Percentiles rank a stretch among this genome's conserved stretches.
Evolutionary conservation across 805 yeast genomes (phyloP).

Genomic region (Candida ulmi): DNA sequence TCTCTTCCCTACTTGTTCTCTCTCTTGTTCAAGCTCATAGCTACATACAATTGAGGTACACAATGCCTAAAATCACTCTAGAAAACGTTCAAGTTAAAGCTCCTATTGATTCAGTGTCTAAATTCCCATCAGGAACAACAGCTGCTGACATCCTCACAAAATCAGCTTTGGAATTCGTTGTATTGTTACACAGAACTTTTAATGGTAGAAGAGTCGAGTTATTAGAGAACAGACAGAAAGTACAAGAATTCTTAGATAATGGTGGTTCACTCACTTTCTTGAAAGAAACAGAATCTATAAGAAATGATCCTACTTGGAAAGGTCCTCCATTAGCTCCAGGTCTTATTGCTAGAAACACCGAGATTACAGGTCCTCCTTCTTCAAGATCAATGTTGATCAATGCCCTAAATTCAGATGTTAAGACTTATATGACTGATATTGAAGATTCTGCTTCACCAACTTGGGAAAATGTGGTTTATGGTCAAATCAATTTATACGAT

Average conservation of each 20-base stretch:
- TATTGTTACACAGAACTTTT: slow-evolving; percentile 68
- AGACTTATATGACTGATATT: slow-evolving; percentile 81
- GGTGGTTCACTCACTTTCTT: slow-evolving; percentile 50
- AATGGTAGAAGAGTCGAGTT: slow-evolving; percentile 52
- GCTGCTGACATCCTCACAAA: slow-evolving; percentile 32
- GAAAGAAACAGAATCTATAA: slow-evolving; percentile 58
- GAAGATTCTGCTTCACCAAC: slow-evolving; percentile 86
- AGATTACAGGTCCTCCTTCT: slow-evolving; percentile 77
- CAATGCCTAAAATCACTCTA: slow-evolving; percentile 20
- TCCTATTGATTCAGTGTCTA: slow-evolving; percentile 24
- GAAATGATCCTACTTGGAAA: slow-evolving; percentile 71
- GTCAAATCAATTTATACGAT: slow-evolving; percentile 73
- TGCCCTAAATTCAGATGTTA: slow-evolving; percentile 73
- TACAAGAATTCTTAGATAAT: slow-evolving; percentile 60
- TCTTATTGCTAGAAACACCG: slow-evolving; percentile 66
- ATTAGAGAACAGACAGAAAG: slow-evolving; percentile 52
- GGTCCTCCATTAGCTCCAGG: slow-evolving; percentile 74
- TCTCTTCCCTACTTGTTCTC: too few species aligned
- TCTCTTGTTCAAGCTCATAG: too few species aligned
- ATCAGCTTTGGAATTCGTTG: slow-evolving; percentile 57
- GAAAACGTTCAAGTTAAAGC: slow-evolving; percentile 32
- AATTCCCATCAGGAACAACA: slow-evolving; percentile 34
- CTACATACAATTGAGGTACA: too few species aligned
- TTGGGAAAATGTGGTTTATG: slow-evolving; percentile 74
- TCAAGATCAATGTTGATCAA: slow-evolving; percentile 79